Base-by-base conservation (phyloP, 1,139 yeast species). In the Pichia sp. region DNA sequence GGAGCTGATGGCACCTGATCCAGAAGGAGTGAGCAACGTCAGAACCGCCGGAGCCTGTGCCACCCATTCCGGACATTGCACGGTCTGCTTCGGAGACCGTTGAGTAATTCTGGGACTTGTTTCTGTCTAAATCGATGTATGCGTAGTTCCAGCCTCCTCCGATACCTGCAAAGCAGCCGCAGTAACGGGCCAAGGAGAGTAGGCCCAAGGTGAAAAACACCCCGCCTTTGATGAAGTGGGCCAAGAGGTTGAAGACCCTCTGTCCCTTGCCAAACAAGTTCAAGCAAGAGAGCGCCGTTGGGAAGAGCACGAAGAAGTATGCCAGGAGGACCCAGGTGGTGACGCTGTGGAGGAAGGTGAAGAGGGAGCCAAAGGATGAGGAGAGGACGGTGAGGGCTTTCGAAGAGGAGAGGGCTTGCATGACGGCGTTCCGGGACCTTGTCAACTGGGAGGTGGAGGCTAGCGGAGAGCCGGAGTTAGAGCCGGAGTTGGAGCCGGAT, bases 191-290 rank as follows among this genome's bases (percentile, higher is more conserved):
- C 51, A 93, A 75, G 15, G 95, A 79, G 16, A 90, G 70, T 7
- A 92, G 58, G 10, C 99, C 99, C 51, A 87, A 75, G 2, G 79
- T 63, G 60, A 90, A 78, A 68, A 93, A 92, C 3, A 93, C 93
- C 13, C 95, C 95, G 56, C 99, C 99, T 71, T 93, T 93, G 69
- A 93, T 92, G 76, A 90, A 89, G 70, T 93, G 99, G 1, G 99
- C 99, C 58, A 92, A 77, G 54, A 93, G 72, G 66, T 89, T 90
- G 72, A 87, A 93, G 6, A 92, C 85, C 23, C 76, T 74, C 32
- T 65, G 68, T 6, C 81, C 90, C 69, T 80, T 72, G 38, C 96
- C 98, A 63, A 90, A 70, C 43, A 85, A 67, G 54, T 79, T 80
- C 51, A 87, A 86, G 2, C 88, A 84, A 5, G 90, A 90, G 40